Evolutionary conservation across 129 eudicot species (phyloP).

Genomic region (Deinandra increscens): DNA sequence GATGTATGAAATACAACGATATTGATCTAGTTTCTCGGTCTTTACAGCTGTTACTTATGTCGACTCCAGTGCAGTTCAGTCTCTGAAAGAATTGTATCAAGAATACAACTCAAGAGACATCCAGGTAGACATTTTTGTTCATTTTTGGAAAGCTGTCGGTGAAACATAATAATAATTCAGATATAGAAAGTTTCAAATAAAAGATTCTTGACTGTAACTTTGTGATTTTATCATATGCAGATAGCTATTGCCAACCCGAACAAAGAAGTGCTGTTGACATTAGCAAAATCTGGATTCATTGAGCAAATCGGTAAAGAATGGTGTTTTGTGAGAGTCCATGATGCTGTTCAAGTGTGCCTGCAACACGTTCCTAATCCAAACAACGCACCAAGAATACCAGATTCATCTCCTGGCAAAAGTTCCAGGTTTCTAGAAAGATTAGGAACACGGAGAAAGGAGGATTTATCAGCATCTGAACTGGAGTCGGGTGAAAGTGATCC

Average conservation of each 20-base stretch:
- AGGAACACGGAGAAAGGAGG: slow-evolving; percentile 46
- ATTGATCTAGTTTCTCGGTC: neutral
- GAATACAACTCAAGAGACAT: slow-evolving; percentile 90
- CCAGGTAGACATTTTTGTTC: slow-evolving; percentile 48
- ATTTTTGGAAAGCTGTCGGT: neutral
- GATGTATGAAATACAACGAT: neutral
- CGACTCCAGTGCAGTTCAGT: slow-evolving; percentile 89
- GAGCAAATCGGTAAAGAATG: slow-evolving; percentile 88
- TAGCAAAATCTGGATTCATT: slow-evolving; percentile 73
- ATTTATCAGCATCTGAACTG: slow-evolving; percentile 37
- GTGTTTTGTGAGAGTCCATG: slow-evolving; percentile 95
- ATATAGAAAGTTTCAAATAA: neutral
- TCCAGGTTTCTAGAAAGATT: slow-evolving; percentile 50
- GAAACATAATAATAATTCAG: no score
- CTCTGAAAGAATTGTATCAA: slow-evolving; percentile 69
- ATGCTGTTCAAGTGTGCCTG: slow-evolving; percentile 93
- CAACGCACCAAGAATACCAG: slow-evolving; percentile 42
- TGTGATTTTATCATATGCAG: slow-evolving; percentile 38
- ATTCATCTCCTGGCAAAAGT: slow-evolving; percentile 32
- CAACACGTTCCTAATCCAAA: slow-evolving; percentile 56
- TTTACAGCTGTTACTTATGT: slow-evolving; percentile 82
- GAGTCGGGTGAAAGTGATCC: slow-evolving; percentile 55
- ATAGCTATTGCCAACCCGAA: slow-evolving; percentile 87
- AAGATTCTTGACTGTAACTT: neutral
- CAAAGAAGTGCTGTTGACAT: slow-evolving; percentile 70